Evolutionary conservation across 1,284 basidiomycete species (phyloP).

Genomic region (Leccinum griseonigrum): DNA sequence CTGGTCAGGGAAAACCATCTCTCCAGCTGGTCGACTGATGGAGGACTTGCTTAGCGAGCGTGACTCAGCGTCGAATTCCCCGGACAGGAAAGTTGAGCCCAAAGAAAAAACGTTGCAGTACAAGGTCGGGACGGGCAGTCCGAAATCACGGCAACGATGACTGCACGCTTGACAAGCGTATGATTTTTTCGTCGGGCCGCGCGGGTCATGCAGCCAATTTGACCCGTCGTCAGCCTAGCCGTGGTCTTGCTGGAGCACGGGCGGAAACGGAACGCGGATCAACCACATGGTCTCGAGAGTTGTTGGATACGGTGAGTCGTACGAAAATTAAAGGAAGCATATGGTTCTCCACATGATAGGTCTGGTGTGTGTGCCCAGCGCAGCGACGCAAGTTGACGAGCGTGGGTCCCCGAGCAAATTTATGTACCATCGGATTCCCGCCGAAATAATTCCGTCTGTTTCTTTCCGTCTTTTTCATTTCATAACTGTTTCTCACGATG

Average conservation of each 20-base stretch:
- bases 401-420: neutral
- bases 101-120: neutral
- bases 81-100: constrained; percentile 18
- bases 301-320: constrained; percentile 20
- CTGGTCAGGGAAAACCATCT: constrained; percentile 6
- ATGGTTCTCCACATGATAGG: neutral
- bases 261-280: constrained; percentile 17
- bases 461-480: neutral
- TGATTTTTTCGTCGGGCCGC: neutral
- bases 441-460: neutral
- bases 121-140: constrained; percentile 12
- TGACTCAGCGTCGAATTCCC: constrained; percentile 18
- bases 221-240: constrained; percentile 14
- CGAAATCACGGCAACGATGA: constrained; percentile 13
- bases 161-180: constrained; percentile 5
- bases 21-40: constrained; percentile 9
- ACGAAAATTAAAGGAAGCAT: constrained; percentile 5
- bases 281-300: neutral
- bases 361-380: neutral
- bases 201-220: neutral
- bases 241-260: constrained; percentile 9
- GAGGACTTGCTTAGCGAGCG: constrained; percentile 12
- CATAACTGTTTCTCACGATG: constrained; percentile 8
- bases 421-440: neutral
- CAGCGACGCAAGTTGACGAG: neutral